Conservation (phyloP, 495 filamentous ascomycete genomes). For the Collariella sp. region DNA sequence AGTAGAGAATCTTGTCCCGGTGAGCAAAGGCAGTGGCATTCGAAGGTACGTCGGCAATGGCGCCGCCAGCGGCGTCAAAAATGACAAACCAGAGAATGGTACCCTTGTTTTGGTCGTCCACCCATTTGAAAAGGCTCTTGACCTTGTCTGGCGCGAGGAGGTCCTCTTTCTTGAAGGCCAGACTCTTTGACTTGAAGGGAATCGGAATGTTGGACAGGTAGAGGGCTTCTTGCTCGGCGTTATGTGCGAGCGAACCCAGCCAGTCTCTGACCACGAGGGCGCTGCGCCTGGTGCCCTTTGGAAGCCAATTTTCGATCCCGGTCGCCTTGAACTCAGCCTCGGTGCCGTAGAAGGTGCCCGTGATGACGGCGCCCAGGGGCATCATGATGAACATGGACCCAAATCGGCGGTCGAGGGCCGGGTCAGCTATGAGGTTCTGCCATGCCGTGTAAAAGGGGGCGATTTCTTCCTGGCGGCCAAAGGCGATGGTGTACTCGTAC, state of each 20-base stretch:
- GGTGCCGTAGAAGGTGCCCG: conserved; percentile 46
- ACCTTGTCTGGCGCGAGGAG: conserved; percentile 34
- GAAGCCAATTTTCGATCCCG: conserved; percentile 39
- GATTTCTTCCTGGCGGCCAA: conserved; percentile 37
- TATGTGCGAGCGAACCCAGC: conserved; percentile 42
- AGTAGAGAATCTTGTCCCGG: conserved; percentile 49
- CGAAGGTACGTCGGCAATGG: conserved; percentile 37
- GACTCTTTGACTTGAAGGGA: conserved; percentile 46
- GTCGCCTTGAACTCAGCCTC: conserved; percentile 41
- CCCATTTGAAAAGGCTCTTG: conserved; percentile 41
- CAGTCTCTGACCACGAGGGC: conserved; percentile 48
- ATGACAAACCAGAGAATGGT: conserved; percentile 49
- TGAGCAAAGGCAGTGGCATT: conserved; percentile 49
- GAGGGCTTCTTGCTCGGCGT: conserved; percentile 42
- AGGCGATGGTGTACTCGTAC: conserved; percentile 40
- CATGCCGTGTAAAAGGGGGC: conserved; percentile 33
- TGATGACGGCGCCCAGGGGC: conserved; percentile 42
- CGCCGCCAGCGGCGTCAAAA: conserved; percentile 48
- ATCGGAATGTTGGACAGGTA: conserved; percentile 37
- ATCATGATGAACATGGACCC: conserved; percentile 44
- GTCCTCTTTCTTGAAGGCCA: conserved; percentile 43
- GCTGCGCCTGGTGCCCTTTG: conserved; percentile 22
- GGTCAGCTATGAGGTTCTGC: conserved; percentile 42
- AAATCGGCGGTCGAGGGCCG: conserved; percentile 46
- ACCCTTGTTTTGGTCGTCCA: conserved; percentile 40